These are phyloP conservation scores for Colletotrichum filicis DNA, from an alignment of 2,329 filamentous ascomycete species.

Conservation along the genomic window DNA sequence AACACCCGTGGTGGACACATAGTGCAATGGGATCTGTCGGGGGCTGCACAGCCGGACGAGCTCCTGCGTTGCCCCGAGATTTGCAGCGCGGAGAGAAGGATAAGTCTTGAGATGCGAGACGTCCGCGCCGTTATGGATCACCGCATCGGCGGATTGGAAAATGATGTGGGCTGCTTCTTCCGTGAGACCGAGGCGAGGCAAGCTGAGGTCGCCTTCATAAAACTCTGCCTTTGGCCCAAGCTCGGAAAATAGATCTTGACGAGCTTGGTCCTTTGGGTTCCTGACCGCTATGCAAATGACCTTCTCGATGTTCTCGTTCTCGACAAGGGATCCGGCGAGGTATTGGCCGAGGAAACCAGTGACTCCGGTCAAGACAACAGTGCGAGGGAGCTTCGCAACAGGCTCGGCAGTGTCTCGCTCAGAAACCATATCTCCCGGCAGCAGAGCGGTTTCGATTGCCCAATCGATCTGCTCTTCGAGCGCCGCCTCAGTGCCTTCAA, in stretches of 20 bases:
- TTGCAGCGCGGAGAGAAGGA: constrained; percentile 39
- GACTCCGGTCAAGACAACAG: constrained; percentile 35
- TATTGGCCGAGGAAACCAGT: constrained; percentile 36
- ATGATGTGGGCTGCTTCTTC: constrained; percentile 16
- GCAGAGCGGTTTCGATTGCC: constrained; percentile 48
- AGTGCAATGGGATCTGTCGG: constrained; percentile 48
- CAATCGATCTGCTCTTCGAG: constrained; percentile 5
- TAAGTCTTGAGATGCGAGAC: constrained; percentile 47
- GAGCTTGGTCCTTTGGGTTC: background rate
- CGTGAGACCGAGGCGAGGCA: constrained; percentile 50
- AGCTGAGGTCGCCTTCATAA: constrained; percentile 47
- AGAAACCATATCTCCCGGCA: background rate
- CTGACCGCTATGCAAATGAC: constrained; percentile 33
- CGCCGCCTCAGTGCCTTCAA: constrained; percentile 5
- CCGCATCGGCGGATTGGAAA: constrained; percentile 47
- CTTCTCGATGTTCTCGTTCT: constrained; percentile 23
- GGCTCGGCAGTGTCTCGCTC: background rate
- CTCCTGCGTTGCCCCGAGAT: constrained; percentile 44
- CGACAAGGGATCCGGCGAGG: constrained; percentile 29
- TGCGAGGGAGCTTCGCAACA: background rate
- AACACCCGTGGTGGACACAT: constrained; percentile 46
- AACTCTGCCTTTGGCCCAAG: background rate
- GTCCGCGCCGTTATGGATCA: constrained; percentile 62
- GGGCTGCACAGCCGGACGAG: constrained; percentile 39
- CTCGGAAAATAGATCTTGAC: background rate